phyloP scores from a whole-genome alignment of 306 rosid species.

The Cucurbita argyrosperma region DNA sequence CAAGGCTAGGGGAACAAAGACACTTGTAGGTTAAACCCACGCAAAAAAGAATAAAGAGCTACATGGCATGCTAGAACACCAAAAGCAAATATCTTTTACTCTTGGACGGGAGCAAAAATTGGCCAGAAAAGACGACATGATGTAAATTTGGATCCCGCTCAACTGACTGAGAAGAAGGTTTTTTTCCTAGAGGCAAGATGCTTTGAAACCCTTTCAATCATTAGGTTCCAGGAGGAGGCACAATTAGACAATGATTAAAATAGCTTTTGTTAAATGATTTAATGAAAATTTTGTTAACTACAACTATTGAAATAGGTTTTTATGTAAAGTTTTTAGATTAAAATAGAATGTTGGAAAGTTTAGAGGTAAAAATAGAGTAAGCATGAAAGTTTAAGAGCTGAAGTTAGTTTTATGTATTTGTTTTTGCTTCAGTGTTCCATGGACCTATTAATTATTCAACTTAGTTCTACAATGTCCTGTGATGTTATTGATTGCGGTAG shows the following conservation, averaged over 20 bases:
- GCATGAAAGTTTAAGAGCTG: not conserved
- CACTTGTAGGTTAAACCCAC: not conserved
- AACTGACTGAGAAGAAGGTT: no score
- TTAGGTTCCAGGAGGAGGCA: no score
- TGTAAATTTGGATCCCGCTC: no score
- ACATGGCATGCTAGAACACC: not conserved
- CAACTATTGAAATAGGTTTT: not conserved
- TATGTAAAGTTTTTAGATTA: not conserved
- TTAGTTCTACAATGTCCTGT: not conserved
- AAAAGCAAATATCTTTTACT: not conserved
- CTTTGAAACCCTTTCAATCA: no score
- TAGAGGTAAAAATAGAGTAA: not conserved
- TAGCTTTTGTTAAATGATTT: not conserved
- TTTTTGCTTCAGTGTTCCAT: not conserved
- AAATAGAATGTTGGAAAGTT: not conserved
- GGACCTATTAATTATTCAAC: not conserved
- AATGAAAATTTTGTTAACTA: not conserved
- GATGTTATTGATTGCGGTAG: not conserved
- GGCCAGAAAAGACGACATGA: no score
- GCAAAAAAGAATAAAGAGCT: not conserved
- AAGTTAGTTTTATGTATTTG: not conserved
- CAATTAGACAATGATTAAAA: no score
- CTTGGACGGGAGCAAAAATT: not conserved
- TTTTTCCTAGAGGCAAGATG: no score
- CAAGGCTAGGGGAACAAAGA: not conserved